Base-by-base conservation (phyloP, 305 asterid genomes). In the Withania somnifera region DNA sequence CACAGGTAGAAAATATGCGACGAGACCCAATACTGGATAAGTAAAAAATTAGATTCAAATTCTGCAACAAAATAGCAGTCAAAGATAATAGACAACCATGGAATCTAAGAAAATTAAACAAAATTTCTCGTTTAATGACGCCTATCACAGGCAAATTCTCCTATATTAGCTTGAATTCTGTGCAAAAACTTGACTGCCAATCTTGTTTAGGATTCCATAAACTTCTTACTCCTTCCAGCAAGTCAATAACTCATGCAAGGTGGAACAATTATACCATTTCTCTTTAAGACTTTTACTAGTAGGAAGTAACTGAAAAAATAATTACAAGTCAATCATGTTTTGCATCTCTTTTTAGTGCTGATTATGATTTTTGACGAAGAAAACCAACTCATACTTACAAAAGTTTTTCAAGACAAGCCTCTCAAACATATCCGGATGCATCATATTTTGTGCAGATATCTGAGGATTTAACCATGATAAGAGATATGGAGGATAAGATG, bases 361-460 rank as follows among this genome's bases (percentile, higher is more conserved):
- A n/a, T 32, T 28, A 76, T 32, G 63, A 28, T 76, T 30, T 51
- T 50, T 28, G 15, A 51, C 10, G 24, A 76, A 76, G 63, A 76
- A 76, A 76, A 2, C 28, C 63, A 28, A 71, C 13, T 34, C 61
- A 5, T 82, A 88, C 98, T 93, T 88, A 94, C 99, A 91, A 86
- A 95, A 95, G 85, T 91, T 95, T 84, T 94, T 95, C 51, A 92
- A 89, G 82, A 95, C 93, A 32, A 95, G 96, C 87, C 93, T 95
- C 91, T 95, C 90, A 82, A 94, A 86, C 73, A 94, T 83, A 80
- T 95, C 98, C 1, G 98, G 99, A 79, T 92, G 94, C 99, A 95
- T 93, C 99, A 95, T 95, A 83, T 94, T 94, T 87, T 92, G 87
- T 66, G 98, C 97, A 10, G 99, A 91, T 87, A 95, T 92, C 85